Evolutionary conservation across 225 moss, liverwort and hornwort genomes (phyloP).

Genomic region (Marchantia paleacea): DNA sequence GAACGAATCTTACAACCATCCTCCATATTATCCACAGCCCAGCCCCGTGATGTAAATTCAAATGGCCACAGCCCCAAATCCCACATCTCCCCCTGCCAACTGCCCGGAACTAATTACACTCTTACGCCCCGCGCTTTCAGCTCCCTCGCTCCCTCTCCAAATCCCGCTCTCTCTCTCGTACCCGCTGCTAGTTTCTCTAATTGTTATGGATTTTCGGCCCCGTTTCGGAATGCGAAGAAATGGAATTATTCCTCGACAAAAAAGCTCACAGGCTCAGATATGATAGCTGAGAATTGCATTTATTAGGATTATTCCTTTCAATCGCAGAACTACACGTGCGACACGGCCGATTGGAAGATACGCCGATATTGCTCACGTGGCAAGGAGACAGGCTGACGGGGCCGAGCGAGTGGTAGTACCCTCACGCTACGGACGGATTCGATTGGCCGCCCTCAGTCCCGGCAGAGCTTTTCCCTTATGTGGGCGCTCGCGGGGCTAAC

Average conservation of each 20-base stretch:
- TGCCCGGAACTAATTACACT: too few relatives aligned
- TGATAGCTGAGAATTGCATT: too few relatives aligned
- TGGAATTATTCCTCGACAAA: too few relatives aligned
- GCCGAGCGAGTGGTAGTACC: not conserved
- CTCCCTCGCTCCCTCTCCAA: not conserved
- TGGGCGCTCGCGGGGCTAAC: not conserved
- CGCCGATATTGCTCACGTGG: not conserved
- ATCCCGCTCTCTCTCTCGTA: not conserved
- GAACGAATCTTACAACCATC: slow-evolving; percentile 1
- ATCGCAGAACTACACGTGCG: too few relatives aligned
- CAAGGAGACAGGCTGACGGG: not conserved
- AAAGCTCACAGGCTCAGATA: not conserved
- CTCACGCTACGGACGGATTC: not conserved
- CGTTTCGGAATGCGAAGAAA: too few relatives aligned
- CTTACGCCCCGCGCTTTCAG: too few relatives aligned
- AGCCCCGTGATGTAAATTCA: not conserved
- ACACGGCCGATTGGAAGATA: not conserved
- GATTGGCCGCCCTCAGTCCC: not conserved
- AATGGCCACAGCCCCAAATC: not conserved
- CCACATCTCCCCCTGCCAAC: not conserved
- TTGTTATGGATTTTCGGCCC: not conserved
- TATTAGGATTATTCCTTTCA: too few relatives aligned
- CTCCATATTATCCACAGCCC: not conserved
- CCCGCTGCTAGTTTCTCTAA: not conserved
- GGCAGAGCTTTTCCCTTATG: not conserved